These are phyloP conservation scores for Cymbidium sinense DNA, from an alignment of 106 monocot species.

Conservation along the genomic window DNA sequence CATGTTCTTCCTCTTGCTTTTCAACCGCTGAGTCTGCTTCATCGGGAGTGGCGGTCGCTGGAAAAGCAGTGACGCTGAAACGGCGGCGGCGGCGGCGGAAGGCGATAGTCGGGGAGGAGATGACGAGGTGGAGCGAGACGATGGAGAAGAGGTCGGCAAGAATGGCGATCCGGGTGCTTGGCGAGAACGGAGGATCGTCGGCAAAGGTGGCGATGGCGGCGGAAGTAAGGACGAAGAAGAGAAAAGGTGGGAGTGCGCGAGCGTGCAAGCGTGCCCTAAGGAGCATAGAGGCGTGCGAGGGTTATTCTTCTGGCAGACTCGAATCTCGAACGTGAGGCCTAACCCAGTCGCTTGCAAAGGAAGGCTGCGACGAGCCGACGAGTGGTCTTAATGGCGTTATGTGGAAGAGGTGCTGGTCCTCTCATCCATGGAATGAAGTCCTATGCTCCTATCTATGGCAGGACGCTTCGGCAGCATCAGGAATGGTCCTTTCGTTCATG, in stretches of 20 bases:
- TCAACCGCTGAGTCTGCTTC: conserved; percentile 24
- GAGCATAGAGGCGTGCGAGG: too few species aligned
- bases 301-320: conserved; percentile 21
- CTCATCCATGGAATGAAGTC: too few species aligned
- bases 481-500: too few species aligned
- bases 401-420: background rate
- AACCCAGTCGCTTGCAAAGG: conserved; percentile 16
- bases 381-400: conserved; percentile 20
- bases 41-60: background rate
- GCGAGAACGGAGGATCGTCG: conserved; percentile 8
- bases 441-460: too few species aligned
- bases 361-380: conserved; percentile 67
- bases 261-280: conserved; percentile 46
- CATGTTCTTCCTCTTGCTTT: conserved; percentile 22
- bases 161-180: conserved; percentile 18
- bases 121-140: too few species aligned
- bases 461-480: too few species aligned
- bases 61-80: conserved; percentile 21
- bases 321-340: conserved; percentile 17
- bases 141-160: too few species aligned
- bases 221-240: conserved; percentile 13
- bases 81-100: conserved; percentile 25
- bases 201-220: conserved; percentile 30
- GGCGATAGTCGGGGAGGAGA: too few species aligned
- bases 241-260: conserved; percentile 8